Evolutionary conservation across 2,329 filamentous ascomycete species (phyloP).

Genomic region (Ophiosphaerella herpotricha): DNA sequence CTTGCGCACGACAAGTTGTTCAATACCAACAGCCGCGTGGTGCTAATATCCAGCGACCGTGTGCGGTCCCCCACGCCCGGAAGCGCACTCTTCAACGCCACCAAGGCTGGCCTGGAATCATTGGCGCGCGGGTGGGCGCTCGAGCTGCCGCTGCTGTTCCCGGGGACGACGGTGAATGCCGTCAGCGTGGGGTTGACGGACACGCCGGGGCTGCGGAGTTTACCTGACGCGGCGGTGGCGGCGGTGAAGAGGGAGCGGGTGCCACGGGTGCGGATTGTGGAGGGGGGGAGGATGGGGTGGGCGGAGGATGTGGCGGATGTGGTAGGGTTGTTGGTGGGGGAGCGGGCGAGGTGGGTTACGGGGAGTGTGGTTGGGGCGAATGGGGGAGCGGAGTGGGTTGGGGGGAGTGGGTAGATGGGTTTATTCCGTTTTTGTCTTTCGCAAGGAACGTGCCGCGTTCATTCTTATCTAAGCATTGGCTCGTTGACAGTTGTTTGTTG

Average conservation of each 20-base stretch:
- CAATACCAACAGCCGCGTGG: slow-evolving; percentile 21
- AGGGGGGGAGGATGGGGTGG: slow-evolving; percentile 28
- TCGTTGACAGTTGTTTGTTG: no score
- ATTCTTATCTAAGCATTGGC: no score
- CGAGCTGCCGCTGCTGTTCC: slow-evolving; percentile 23
- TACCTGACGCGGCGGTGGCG: slow-evolving; percentile 16
- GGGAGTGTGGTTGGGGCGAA: slow-evolving; percentile 45
- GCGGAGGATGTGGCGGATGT: slow-evolving; percentile 67
- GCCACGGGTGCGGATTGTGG: slow-evolving; percentile 23
- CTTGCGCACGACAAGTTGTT: slow-evolving; percentile 21
- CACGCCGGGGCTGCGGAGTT: slow-evolving; percentile 22
- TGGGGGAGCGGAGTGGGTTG: slow-evolving; percentile 33
- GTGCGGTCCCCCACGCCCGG: slow-evolving; percentile 20
- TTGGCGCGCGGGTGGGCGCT: slow-evolving; percentile 29
- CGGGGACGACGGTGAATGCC: slow-evolving; percentile 36
- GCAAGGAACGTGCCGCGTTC: no score
- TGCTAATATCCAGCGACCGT: slow-evolving; percentile 25
- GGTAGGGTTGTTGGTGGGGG: slow-evolving; percentile 56
- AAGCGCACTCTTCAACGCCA: slow-evolving; percentile 19
- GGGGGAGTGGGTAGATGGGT: slow-evolving; percentile 11
- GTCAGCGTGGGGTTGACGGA: slow-evolving; percentile 36
- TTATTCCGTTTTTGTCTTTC: no score
- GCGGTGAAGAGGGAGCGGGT: slow-evolving; percentile 21
- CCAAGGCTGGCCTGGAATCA: slow-evolving; percentile 28
- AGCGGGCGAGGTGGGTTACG: slow-evolving; percentile 42